A percentile compares a stretch with the other conserved stretches of the same genome.
Conservation (phyloP, 768 basidiomycete species). For the Rhodotorula babjevae region DNA sequence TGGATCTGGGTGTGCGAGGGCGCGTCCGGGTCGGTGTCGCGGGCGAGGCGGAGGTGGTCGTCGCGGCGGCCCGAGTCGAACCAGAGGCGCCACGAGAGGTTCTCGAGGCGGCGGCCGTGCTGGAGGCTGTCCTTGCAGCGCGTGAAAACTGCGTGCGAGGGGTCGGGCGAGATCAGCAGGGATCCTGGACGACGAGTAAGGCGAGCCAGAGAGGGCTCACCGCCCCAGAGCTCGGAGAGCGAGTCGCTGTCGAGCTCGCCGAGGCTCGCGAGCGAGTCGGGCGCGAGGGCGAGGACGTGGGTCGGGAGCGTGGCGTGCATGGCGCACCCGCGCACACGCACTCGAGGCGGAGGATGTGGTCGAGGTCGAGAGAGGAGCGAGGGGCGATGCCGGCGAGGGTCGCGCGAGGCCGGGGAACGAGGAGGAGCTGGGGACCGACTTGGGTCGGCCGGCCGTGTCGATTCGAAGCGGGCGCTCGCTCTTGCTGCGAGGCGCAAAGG, state of each 20-base stretch:
- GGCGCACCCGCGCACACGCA: background rate
- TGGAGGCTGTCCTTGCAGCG: conserved; percentile 74
- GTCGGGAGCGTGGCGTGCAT: conserved; percentile 15
- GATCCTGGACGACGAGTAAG: background rate
- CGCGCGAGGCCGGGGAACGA: too few relatives aligned
- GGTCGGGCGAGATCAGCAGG: background rate
- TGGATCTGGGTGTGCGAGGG: background rate
- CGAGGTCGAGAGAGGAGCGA: background rate
- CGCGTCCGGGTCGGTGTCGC: background rate
- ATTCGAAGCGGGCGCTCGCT: too few relatives aligned
- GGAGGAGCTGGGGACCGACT: too few relatives aligned
- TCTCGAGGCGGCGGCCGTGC: conserved; percentile 76
- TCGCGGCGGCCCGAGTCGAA: conserved; percentile 45
- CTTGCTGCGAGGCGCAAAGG: too few relatives aligned
- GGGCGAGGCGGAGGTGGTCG: background rate
- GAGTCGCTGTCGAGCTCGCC: conserved; percentile 28
- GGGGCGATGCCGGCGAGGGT: background rate
- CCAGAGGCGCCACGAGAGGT: conserved; percentile 83
- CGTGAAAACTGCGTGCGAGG: conserved; percentile 61
- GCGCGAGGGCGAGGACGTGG: conserved; percentile 31
- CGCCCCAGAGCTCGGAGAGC: conserved; percentile 33
- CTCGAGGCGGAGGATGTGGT: background rate
- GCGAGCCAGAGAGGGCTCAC: background rate
- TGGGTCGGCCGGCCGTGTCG: too few relatives aligned
- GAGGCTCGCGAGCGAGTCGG: conserved; percentile 33